Evolutionary conservation across 495 filamentous ascomycete species (phyloP), one percentile per base, ranked within the genome.

Genomic region (Ramalina intermedia): DNA sequence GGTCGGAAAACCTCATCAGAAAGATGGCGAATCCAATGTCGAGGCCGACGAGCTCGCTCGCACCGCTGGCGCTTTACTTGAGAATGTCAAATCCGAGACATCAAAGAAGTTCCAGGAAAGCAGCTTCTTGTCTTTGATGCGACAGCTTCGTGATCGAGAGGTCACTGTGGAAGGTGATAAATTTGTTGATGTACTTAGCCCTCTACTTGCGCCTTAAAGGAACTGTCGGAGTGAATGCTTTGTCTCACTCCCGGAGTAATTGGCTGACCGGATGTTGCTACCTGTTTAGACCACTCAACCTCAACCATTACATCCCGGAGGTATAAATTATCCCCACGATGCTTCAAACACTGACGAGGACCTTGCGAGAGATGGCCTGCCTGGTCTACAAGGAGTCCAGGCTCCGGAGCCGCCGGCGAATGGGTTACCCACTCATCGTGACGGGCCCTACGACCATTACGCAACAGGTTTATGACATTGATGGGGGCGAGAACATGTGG

Each of bases 51-150:
- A 79, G 35, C 69, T 89, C 26, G 79, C 82, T 16, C 67, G 69
- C 35, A 86, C 84, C 3, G 85, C 85, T 7, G 83, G 76, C 17
- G 67, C 79, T 41, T 66, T 91, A 4, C 68, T 91, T 4, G 74
- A 85, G n/a, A 80, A 71, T 37, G 71, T 91, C 9, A 69, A 75
- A 27, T 66, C 80, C 52, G 79, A 91, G 46, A 70, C 74, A 52
- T 80, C 69, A 51, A 58, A 75, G 44, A 89, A 91, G 55, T 89
- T 89, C 58, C 75, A 81, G 57, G 72, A 87, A 56, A 87, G 84
- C 61, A 77, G 75, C 48, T 91, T 91, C 56, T 69, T 89, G 16
- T 73, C 73, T 8, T 62, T 91, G 54, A 89, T 91, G 85, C 76
- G 83, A 26, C 70, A 72, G 46, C 67, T 76, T 51, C 66, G 73